Evolutionary conservation across 2,329 filamentous ascomycete genomes (phyloP), one percentile per base, ranked within the genome.

Genomic region (Phaeosphaeriaceae sp.): DNA sequence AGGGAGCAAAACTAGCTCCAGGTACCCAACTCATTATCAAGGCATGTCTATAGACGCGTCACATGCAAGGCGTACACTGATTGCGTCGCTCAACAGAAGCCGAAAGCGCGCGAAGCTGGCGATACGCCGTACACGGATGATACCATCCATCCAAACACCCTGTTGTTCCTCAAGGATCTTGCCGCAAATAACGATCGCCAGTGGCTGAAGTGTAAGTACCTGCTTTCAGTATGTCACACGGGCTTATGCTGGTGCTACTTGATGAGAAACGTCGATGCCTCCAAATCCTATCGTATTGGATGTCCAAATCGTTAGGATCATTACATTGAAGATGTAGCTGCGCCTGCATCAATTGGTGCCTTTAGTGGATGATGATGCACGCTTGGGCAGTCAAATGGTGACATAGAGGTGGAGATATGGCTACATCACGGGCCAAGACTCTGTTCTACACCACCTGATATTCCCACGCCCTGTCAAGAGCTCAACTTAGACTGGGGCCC

Each of bases 111-210:
- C 65, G 82, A 84, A 33, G 81, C 86, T 22, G 87, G 87, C 17
- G 78, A 83, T n/a, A 83, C 81, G 24, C 83, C 83, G 1, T 89
- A 89, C 72, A 73, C 76, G 45, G 83, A 87, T 62, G 77, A 83
- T 41, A 85, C 80, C 9, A 82, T 89, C 53, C 87, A 89, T 73
- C 86, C 86, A 17, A 88, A 89, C 69, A 89, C 87, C 1, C 76
- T 88, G 72, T 76, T 86, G 7, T 89, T 89, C 66, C 75, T 89
- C 57, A 72, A 79, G 58, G 87, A 89, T 56, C 73, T 89, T 57
- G 82, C 82, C 45, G 75, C 80, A 49, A 87, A 89, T 68, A 89
- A 89, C 67, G 83, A 88, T 55, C 80, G 87, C 44, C 79, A 85
- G 70, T 89, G 87, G 87, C 69, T 89, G 58, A 89, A 89, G 78